phyloP scores from a whole-genome alignment of 306 rosid genomes.

The Boehmeria nivea region DNA sequence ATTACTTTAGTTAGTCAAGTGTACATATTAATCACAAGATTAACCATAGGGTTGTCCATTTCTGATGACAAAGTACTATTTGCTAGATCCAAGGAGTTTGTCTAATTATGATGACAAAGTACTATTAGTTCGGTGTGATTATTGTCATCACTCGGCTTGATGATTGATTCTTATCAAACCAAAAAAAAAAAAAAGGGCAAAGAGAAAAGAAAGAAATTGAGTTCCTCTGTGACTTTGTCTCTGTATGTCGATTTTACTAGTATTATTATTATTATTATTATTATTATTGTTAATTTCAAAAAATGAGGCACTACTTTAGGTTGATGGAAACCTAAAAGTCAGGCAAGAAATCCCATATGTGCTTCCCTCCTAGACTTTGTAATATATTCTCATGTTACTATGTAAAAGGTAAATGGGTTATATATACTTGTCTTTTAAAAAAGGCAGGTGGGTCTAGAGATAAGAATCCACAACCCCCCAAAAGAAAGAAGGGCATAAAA shows the following conservation, averaged over 20 bases:
- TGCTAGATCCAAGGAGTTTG: constrained; percentile 21
- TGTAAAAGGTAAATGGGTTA: constrained; percentile 36
- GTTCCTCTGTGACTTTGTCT: constrained; percentile 1
- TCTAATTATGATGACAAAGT: constrained; percentile 26
- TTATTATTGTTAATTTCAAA: constrained; percentile 19
- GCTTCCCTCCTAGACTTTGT: not conserved
- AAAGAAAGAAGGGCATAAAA: constrained; percentile 24
- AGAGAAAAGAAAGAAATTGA: not conserved
- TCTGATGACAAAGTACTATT: constrained; percentile 26
- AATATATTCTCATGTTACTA: constrained; percentile 41
- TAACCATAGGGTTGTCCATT: constrained; percentile 23
- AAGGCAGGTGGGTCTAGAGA: constrained; percentile 50
- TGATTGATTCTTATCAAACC: no score
- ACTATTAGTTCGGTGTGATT: constrained; percentile 33
- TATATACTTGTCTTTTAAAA: constrained; percentile 21
- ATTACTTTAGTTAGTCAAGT: not conserved
- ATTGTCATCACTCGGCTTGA: not conserved
- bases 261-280: constrained; percentile 16
- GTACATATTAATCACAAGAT: constrained; percentile 37
- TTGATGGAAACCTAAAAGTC: constrained; percentile 12
- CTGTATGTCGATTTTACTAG: constrained; percentile 15
- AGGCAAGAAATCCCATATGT: constrained; percentile 14
- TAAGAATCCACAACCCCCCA: constrained; percentile 46
- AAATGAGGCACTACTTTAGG: constrained; percentile 10
- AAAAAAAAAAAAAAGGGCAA: no score